Percentiles rank a stretch among this genome's conserved stretches.
These are phyloP conservation scores for Cercospora sp. DNA, from an alignment of 2,329 filamentous ascomycete species.

Conservation along the genomic window DNA sequence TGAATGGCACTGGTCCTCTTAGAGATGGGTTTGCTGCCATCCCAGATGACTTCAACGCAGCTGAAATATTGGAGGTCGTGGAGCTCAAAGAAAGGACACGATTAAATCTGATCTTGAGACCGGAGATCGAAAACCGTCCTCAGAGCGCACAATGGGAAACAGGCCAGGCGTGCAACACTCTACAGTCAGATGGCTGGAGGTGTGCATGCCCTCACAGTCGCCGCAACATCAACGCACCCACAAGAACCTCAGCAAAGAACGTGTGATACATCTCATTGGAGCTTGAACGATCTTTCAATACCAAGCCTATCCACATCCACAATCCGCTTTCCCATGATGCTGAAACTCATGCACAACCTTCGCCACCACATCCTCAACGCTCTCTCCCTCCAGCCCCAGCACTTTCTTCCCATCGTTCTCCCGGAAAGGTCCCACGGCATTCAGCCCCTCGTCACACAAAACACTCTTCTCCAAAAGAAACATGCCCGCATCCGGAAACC, in stretches of 20 bases:
- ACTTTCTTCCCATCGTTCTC: slow-evolving; percentile 24
- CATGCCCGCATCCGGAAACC: slow-evolving; percentile 43
- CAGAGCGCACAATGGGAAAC: background rate
- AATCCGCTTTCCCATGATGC: slow-evolving; percentile 34
- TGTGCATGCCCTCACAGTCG: background rate
- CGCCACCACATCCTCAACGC: slow-evolving; percentile 22
- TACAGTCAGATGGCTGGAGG: background rate
- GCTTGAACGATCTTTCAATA: background rate
- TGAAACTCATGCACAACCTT: slow-evolving; percentile 29
- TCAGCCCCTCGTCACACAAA: slow-evolving; percentile 38
- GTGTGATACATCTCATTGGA: background rate
- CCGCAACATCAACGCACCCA: background rate
- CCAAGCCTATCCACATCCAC: slow-evolving; percentile 36
- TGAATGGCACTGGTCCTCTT: background rate
- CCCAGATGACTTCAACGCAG: slow-evolving; percentile 1
- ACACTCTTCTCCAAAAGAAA: slow-evolving; percentile 43
- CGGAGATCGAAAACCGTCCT: background rate
- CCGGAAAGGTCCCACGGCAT: slow-evolving; percentile 34
- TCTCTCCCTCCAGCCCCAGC: slow-evolving; percentile 27
- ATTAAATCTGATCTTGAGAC: background rate
- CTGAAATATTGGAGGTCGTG: background rate
- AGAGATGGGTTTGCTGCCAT: background rate
- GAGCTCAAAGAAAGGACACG: background rate
- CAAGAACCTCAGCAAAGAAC: background rate
- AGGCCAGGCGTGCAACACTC: background rate